Evolutionary conservation across 108 stramenopile genomes (phyloP).

Genomic region (Nitzschia inconspicua): DNA sequence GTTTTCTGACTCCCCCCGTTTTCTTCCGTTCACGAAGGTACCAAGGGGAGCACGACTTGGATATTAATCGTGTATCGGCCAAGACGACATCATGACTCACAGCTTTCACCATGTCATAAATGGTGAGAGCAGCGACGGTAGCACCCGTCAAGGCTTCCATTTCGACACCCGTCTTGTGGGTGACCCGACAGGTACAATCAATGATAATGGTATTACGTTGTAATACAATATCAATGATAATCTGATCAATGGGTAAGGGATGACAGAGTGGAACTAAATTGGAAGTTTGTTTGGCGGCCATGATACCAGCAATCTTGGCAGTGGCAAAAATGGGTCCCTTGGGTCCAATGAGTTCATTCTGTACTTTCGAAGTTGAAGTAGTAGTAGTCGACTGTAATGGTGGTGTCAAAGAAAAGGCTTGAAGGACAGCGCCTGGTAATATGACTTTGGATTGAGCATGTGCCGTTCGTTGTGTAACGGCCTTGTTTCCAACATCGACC

Average conservation of each 20-base stretch:
- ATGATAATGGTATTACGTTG: slow-evolving; percentile 32
- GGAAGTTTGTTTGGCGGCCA: slow-evolving; percentile 82
- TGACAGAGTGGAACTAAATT: slow-evolving; percentile 86
- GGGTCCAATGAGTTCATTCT: slow-evolving; percentile 65
- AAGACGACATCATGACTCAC: slow-evolving; percentile 89
- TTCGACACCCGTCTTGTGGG: slow-evolving; percentile 96
- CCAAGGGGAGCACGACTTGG: no score
- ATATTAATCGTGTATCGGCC: slow-evolving; percentile 53
- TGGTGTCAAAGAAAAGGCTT: slow-evolving; percentile 40
- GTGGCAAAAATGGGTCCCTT: slow-evolving; percentile 85
- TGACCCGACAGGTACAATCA: slow-evolving; percentile 78
- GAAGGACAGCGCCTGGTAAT: slow-evolving; percentile 57
- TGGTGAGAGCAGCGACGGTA: slow-evolving; percentile 85
- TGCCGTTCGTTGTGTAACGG: slow-evolving; percentile 53
- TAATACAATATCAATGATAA: slow-evolving; percentile 55
- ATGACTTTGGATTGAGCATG: slow-evolving; percentile 57
- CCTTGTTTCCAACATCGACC: slow-evolving; percentile 82
- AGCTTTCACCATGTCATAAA: slow-evolving; percentile 98
- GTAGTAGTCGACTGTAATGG: not conserved
- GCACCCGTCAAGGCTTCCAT: slow-evolving; percentile 97
- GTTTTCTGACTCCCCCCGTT: no score
- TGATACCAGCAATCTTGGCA: slow-evolving; percentile 81
- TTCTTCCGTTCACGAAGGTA: no score
- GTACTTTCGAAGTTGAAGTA: no score
- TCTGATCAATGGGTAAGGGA: slow-evolving; percentile 73